phyloP scores from a whole-genome alignment of 257 asterid genomes.

The Solanum paucissectum region DNA sequence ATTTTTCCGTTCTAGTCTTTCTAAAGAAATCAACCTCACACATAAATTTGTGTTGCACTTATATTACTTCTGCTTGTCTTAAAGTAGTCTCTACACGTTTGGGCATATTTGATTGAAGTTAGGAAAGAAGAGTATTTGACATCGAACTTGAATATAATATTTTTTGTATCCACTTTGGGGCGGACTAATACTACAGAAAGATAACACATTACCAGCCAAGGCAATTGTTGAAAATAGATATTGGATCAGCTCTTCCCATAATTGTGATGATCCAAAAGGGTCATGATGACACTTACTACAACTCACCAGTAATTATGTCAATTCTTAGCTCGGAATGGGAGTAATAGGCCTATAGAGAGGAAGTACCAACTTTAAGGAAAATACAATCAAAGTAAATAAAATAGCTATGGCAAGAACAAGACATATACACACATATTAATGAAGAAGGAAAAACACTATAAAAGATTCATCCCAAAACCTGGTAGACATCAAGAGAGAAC shows the following conservation, averaged over 20 bases:
- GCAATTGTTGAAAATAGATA: neutral
- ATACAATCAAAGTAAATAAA: neutral
- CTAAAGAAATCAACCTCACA: neutral
- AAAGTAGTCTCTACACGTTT: neutral
- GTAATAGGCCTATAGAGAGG: neutral
- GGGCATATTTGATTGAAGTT: neutral
- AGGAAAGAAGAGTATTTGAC: neutral
- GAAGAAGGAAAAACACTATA: neutral
- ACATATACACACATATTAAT: no score
- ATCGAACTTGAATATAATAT: neutral
- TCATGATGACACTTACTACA: neutral
- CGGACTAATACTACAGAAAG: neutral
- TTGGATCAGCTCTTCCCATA: neutral
- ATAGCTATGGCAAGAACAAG: neutral
- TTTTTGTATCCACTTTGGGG: neutral
- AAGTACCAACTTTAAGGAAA: neutral
- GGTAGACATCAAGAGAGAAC: neutral
- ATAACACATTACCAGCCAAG: neutral
- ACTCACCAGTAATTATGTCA: neutral
- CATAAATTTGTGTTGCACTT: neutral
- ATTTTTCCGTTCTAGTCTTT: neutral
- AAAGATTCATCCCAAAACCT: neutral
- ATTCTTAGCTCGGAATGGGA: neutral
- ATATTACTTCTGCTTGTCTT: neutral
- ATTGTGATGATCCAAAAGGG: neutral